phyloP scores from a whole-genome alignment of 139 green algal genomes.

The Astrephomene gubernaculifera region DNA sequence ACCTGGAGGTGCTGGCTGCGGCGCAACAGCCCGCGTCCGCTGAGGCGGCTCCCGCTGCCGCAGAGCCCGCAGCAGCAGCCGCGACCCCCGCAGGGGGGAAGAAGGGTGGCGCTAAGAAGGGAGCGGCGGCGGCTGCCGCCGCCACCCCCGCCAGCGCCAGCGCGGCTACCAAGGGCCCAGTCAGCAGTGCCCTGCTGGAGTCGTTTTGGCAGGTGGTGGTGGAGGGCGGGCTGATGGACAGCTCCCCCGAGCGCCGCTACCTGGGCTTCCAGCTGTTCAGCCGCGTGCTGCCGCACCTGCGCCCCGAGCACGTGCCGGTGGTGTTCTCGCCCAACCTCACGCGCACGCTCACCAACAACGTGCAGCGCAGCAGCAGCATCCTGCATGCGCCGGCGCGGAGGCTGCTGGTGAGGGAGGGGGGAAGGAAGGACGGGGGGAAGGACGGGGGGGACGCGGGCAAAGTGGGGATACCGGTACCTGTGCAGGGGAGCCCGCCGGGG shows the following conservation, averaged over 20 bases:
- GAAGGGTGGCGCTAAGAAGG: neutral
- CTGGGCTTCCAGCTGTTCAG: slow-evolving; percentile 82
- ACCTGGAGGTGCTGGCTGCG: neutral
- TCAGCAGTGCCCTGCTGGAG: slow-evolving; percentile 41
- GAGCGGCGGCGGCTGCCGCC: slow-evolving; percentile 1
- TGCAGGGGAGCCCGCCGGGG: too few relatives aligned
- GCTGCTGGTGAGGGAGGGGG: slow-evolving; percentile 54
- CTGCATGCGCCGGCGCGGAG: slow-evolving; percentile 73
- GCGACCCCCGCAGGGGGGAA: neutral
- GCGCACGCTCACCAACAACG: slow-evolving; percentile 64
- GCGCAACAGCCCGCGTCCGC: too few relatives aligned
- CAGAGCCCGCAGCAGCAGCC: neutral
- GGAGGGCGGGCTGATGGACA: slow-evolving; percentile 62
- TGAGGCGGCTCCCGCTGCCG: neutral
- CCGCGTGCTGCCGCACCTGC: slow-evolving; percentile 67
- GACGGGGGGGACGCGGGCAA: neutral
- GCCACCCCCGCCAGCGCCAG: neutral
- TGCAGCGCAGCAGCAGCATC: slow-evolving; percentile 60
- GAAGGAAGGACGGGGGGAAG: neutral
- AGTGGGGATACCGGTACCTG: too few relatives aligned
- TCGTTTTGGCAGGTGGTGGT: slow-evolving; percentile 71
- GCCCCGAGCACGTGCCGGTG: slow-evolving; percentile 33
- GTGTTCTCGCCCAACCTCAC: slow-evolving; percentile 70
- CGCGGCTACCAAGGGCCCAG: slow-evolving; percentile 11
- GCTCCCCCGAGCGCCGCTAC: slow-evolving; percentile 72